A percentile compares a stretch with the other conserved stretches of the same genome.
These are phyloP conservation scores for Rhynchospora pubera DNA, from an alignment of 176 grass and related monocot species.

Conservation along the genomic window DNA sequence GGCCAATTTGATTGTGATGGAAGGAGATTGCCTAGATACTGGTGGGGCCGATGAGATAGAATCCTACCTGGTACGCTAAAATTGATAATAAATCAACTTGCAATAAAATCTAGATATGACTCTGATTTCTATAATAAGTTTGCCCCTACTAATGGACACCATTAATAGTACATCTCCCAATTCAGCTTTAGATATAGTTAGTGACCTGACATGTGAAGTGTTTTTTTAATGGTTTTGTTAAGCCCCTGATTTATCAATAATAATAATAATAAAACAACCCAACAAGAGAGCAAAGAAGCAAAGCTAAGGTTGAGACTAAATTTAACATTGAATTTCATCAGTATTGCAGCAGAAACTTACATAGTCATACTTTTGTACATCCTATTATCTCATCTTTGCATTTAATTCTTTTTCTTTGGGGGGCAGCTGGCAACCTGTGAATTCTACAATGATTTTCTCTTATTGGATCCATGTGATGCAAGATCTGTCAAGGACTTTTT, in stretches of 20 bases:
- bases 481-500: conserved; percentile 74
- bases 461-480: conserved; percentile 80
- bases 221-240: neutral
- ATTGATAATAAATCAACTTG: neutral
- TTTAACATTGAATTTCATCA: neutral
- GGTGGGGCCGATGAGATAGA: conserved; percentile 77
- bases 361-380: conserved; percentile 21
- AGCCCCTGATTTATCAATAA: neutral
- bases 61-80: conserved; percentile 70
- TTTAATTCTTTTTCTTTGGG: conserved; percentile 29
- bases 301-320: too few species aligned
- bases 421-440: conserved; percentile 86
- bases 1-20: conserved; percentile 90
- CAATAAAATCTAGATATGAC: neutral
- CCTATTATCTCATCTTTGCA: neutral
- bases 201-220: neutral
- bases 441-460: conserved; percentile 79
- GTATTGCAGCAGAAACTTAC: neutral
- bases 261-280: neutral
- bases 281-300: neutral
- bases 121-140: neutral
- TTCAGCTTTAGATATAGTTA: neutral
- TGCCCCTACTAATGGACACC: neutral
- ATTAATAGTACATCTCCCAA: neutral
- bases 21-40: conserved; percentile 83